Percentiles rank a stretch among this genome's conserved stretches.
These are phyloP conservation scores for Suillus decipiens DNA, from an alignment of 768 basidiomycete genomes.

Conservation along the genomic window DNA sequence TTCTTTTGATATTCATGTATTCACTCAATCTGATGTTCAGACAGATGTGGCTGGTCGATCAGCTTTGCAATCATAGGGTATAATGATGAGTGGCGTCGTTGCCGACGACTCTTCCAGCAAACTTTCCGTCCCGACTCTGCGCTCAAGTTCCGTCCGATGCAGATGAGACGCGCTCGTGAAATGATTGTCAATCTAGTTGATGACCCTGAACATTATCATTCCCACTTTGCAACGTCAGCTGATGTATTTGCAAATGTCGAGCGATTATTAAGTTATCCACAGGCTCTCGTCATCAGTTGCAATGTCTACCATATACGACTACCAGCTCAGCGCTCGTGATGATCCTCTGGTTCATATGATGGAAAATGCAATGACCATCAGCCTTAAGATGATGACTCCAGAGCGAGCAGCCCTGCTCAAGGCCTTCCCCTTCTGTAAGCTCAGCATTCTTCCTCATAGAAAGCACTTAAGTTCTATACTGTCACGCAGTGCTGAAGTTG, in stretches of 20 bases:
- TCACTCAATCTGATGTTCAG: neutral
- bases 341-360: slow-evolving; percentile 8
- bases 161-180: slow-evolving; percentile 24
- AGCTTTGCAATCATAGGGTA: slow-evolving; percentile 3
- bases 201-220: slow-evolving; percentile 30
- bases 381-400: neutral
- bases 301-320: slow-evolving; percentile 8
- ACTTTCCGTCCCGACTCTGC: slow-evolving; percentile 37
- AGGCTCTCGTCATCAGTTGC: slow-evolving; percentile 6
- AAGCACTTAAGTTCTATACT: neutral
- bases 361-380: neutral
- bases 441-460: slow-evolving; percentile 2
- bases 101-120: slow-evolving; percentile 38
- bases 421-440: slow-evolving; percentile 12
- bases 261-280: slow-evolving; percentile 11
- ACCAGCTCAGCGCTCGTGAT: slow-evolving; percentile 3
- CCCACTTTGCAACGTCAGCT: slow-evolving; percentile 20
- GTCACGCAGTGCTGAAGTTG: slow-evolving; percentile 10
- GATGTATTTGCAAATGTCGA: slow-evolving; percentile 7
- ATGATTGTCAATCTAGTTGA: slow-evolving; percentile 28
- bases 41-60: slow-evolving; percentile 8
- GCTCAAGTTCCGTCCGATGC: slow-evolving; percentile 24
- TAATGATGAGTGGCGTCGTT: slow-evolving; percentile 23
- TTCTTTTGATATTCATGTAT: neutral
- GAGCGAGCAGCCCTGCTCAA: slow-evolving; percentile 8